Evolutionary conservation across 2,329 filamentous ascomycete genomes (phyloP).

Genomic region (Cercospora sp.): DNA sequence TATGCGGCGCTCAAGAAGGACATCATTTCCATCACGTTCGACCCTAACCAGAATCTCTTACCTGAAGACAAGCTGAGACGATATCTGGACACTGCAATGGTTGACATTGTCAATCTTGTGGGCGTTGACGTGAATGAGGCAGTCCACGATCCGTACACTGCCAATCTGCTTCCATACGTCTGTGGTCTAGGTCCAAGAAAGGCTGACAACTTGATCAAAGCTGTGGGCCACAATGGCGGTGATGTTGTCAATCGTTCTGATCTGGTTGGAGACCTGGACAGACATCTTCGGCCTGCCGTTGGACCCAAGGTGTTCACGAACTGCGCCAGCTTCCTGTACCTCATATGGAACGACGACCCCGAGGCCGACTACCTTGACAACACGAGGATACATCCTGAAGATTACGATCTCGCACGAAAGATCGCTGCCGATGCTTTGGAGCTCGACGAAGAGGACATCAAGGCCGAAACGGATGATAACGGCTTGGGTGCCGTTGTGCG

Average conservation of each 20-base stretch:
- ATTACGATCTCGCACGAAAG: constrained; percentile 96
- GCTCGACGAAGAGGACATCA: constrained; percentile 96
- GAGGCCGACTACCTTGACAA: constrained; percentile 88
- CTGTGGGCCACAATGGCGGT: constrained; percentile 88
- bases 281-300: constrained; percentile 63
- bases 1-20: constrained; percentile 91
- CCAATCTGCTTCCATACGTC: constrained; percentile 85
- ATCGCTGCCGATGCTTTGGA: constrained; percentile 97
- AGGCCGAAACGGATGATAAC: constrained; percentile 87
- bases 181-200: constrained; percentile 91
- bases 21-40: constrained; percentile 81
- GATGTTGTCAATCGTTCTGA: constrained; percentile 81
- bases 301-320: constrained; percentile 93
- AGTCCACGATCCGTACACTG: constrained; percentile 74
- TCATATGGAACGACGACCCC: constrained; percentile 65
- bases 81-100: constrained; percentile 91
- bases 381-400: constrained; percentile 95
- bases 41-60: constrained; percentile 84
- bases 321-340: constrained; percentile 90
- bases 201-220: constrained; percentile 79
- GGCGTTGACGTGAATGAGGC: constrained; percentile 95
- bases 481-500: constrained; percentile 87
- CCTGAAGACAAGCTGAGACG: constrained; percentile 83
- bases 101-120: constrained; percentile 96
- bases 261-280: constrained; percentile 80